These are phyloP conservation scores for Buxus sempervirens DNA, from an alignment of 164 flowering plant genomes.

Conservation along the genomic window DNA sequence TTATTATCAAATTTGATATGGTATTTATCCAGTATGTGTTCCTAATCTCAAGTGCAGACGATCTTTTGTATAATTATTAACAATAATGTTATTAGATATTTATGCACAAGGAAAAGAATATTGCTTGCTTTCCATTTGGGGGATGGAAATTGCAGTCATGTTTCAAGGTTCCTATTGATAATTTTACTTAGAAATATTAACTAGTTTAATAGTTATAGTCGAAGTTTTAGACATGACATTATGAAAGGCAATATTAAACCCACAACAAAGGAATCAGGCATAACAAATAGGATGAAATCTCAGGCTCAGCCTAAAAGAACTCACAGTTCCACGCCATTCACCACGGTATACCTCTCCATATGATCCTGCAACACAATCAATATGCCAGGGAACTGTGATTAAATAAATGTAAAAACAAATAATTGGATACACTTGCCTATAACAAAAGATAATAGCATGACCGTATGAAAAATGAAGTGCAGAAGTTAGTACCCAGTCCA, in stretches of 20 bases:
- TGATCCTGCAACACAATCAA: slow-evolving; percentile 60
- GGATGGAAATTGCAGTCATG: too few relatives aligned
- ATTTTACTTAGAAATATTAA: too few relatives aligned
- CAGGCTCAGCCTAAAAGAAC: slow-evolving; percentile 27
- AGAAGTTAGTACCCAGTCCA: slow-evolving; percentile 73
- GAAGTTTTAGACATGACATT: not conserved
- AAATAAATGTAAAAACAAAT: not conserved
- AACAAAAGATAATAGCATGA: slow-evolving; percentile 1
- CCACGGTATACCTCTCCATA: slow-evolving; percentile 99
- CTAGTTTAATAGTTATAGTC: too few relatives aligned
- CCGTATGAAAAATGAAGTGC: slow-evolving; percentile 10
- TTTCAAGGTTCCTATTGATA: too few relatives aligned
- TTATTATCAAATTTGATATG: too few relatives aligned
- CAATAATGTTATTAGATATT: too few relatives aligned
- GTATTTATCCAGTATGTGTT: too few relatives aligned
- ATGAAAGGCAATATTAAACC: not conserved
- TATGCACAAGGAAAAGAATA: too few relatives aligned
- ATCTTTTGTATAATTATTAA: too few relatives aligned
- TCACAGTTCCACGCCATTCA: slow-evolving; percentile 98
- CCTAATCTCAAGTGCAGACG: too few relatives aligned
- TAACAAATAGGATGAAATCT: not conserved
- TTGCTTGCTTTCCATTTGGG: too few relatives aligned
- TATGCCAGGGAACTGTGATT: slow-evolving; percentile 6
- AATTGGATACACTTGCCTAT: not conserved
- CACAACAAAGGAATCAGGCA: not conserved